Evolutionary conservation across 169 alveolate genomes (phyloP).

Genomic region (Plasmodium knowlesi): DNA sequence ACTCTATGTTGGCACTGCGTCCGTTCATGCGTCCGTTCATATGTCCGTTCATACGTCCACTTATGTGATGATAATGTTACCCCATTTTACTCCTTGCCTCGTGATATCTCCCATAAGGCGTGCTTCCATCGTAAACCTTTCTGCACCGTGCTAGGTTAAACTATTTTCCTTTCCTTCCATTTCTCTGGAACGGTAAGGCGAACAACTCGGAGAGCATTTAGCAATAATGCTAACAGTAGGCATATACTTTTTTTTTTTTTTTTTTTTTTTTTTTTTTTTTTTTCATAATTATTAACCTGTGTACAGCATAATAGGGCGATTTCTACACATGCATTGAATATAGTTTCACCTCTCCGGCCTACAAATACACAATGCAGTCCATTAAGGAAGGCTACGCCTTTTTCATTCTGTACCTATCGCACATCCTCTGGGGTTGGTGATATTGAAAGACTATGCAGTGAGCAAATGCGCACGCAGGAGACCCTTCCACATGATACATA

Average conservation of each 20-base stretch:
- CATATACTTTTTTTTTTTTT: too few relatives aligned
- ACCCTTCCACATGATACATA: neutral
- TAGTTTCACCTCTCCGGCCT: neutral
- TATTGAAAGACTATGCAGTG: neutral
- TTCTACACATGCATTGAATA: neutral
- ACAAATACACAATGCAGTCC: constrained; percentile 1
- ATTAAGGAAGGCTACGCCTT: constrained; percentile 1
- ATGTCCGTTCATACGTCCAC: too few relatives aligned
- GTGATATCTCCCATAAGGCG: neutral
- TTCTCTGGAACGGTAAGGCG: neutral
- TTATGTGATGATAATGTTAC: neutral
- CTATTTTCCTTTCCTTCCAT: neutral
- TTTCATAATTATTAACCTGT: neutral
- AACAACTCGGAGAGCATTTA: neutral
- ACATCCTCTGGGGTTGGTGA: neutral
- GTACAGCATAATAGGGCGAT: neutral
- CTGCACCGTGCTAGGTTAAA: neutral
- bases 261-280: too few relatives aligned
- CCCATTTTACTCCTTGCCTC: neutral
- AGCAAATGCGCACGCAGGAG: neutral
- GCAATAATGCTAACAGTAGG: neutral
- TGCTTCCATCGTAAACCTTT: neutral
- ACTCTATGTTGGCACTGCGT: neutral
- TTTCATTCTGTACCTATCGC: neutral
- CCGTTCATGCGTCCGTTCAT: neutral